Evolutionary conservation across 2,329 filamentous ascomycete species (phyloP), one percentile per base, ranked within the genome.

Genomic region (Sporothrix brasiliensis): DNA sequence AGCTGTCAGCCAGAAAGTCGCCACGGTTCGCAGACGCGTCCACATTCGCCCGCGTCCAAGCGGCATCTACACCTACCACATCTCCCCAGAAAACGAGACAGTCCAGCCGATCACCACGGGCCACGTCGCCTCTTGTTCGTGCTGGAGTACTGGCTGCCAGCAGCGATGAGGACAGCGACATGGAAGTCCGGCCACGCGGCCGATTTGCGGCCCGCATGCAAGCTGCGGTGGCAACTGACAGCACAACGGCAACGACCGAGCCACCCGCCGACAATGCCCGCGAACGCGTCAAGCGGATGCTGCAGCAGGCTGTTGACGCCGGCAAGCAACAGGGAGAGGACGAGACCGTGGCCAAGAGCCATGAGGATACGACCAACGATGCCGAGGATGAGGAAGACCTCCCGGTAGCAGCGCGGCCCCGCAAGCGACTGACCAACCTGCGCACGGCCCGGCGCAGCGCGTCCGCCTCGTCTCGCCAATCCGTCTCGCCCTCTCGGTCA

Each of bases 131-230:
- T 27, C 63, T 24, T n/a, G 34, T 19, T 39, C 49, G 54, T 30
- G 63, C 49, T 27, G 58, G 58, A 2, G 58, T 39, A 24, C 9
- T 44, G 14, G 27, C 10, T 53, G 66, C 65, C 6, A 71, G 72
- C 30, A 75, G 76, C 54, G 75, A 78, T 4, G 58, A 67, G 0
- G 83, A 84, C n/a, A 83, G 84, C n/a, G 82, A 84, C 47, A 82
- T 82, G 14, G 80, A 85, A 63, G 79, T 84, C 2, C 81, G 82
- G 58, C 90, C 90, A 0, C 84, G 85, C 69, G 89, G 90, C 30
- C 85, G 86, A 68, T 82, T 92, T 74, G 89, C 89, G 14, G 84
- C 89, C 19, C 84, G 87, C 67, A 88, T 93, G 84, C 84, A 86
- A 72, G 84, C 69, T 4, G 71, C 74, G 7, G 41, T 53, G 27